Evolutionary conservation across 176 grass and related monocot species (phyloP), one percentile per base, ranked within the genome.

Genomic region (Juncus inflexus): DNA sequence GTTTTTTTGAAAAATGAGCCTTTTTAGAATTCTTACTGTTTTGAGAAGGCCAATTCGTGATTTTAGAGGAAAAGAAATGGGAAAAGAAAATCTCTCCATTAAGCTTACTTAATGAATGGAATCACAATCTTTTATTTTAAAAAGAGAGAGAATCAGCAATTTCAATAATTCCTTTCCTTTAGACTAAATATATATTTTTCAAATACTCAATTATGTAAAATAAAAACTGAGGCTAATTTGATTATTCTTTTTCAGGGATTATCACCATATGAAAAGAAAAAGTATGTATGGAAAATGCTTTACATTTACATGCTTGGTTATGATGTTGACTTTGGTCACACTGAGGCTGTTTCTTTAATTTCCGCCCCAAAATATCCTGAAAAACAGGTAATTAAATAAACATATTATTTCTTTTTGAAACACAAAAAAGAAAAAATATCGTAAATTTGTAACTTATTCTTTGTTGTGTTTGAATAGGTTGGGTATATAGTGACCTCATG

Each of bases 221-320:
- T 28, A 28, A 28, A 28, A 28, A 28, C 19, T 28, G 19, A 28
- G 19, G 19, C 0, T 28, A 28, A 28, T 28, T 28, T 28, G 19
- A 47, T 47, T 47, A 47, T 47, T 75, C 8, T 82, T 54, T 86
- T 66, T 61, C 85, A 97, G 94, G 88, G 80, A 2, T 76, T 97
- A 70, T 86, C 94, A 15, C 88, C 77, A 67, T 91, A 97, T 11
- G 94, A 97, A 75, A 97, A 97, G 84, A 97, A 97, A 83, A 97
- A 97, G 58, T 97, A 97, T 56, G 94, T 97, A 50, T 97, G 94
- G 94, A 97, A 97, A 82, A 97, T 92, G 94, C 94, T 97, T 81
- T 97, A 97, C 69, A 91, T 92, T 45, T 89, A 91, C 71, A 97
- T 97, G 94, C 80, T 97, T 53, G 94, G 94, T 42, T 97, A 97